phyloP scores from a whole-genome alignment of 2,329 filamentous ascomycete genomes.

The Fusarium sp. region DNA sequence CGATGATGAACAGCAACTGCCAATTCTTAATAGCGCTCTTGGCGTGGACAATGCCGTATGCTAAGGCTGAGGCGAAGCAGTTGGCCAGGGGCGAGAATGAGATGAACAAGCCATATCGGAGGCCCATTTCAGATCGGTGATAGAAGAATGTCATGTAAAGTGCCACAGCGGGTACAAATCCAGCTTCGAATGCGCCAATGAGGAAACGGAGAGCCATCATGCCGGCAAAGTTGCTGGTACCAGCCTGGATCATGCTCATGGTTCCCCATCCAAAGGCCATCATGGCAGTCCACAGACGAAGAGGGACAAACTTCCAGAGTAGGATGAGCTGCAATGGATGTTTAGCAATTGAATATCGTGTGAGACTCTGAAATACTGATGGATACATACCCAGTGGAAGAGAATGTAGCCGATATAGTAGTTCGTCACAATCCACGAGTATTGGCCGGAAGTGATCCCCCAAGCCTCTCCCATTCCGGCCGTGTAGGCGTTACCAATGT shows the following conservation, averaged over 20 bases:
- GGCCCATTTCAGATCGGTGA: slow-evolving; percentile 70
- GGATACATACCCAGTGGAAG: neutral
- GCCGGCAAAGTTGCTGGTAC: neutral
- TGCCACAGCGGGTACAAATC: slow-evolving; percentile 56
- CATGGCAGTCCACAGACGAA: slow-evolving; percentile 29
- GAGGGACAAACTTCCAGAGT: slow-evolving; percentile 34
- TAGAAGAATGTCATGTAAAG: slow-evolving; percentile 62
- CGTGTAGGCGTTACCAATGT: slow-evolving; percentile 19
- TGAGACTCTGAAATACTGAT: neutral
- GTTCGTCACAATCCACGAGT: neutral
- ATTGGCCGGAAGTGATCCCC: slow-evolving; percentile 8
- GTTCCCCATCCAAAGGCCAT: slow-evolving; percentile 23
- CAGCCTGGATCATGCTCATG: slow-evolving; percentile 14
- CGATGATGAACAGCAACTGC: neutral
- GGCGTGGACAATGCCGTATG: slow-evolving; percentile 56
- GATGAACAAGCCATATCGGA: slow-evolving; percentile 78
- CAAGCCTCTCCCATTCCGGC: slow-evolving; percentile 12
- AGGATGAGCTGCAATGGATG: slow-evolving; percentile 17
- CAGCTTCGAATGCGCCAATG: slow-evolving; percentile 59
- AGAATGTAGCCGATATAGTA: neutral
- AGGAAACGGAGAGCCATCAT: slow-evolving; percentile 16
- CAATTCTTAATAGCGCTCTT: neutral
- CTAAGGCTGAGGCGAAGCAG: slow-evolving; percentile 74
- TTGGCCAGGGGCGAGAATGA: slow-evolving; percentile 76
- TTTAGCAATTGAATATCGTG: neutral